Base-by-base conservation (phyloP, 257 asterid genomes). In the Cruciata laevipes region DNA sequence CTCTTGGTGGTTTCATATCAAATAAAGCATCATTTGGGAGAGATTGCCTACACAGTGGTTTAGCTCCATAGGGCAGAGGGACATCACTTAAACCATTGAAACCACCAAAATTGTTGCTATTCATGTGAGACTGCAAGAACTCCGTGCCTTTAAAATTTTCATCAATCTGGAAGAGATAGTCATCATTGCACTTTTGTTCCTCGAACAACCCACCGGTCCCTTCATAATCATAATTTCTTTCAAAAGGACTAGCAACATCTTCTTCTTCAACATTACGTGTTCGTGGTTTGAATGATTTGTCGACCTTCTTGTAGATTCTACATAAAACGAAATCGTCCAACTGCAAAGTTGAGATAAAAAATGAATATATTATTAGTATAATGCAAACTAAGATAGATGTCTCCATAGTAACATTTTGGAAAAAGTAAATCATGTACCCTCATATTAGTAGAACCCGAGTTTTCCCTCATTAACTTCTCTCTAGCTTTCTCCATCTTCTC, bases 301-400 rank as follows among this genome's bases (percentile, higher is more conserved):
- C 66, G 3, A 4, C 12, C 60, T 71, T 75, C 42, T 66, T 27
- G 18, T 76, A 71, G 17, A 76, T 40, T 49, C 73, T 67, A 44
- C 80, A 76, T 0, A 71, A 37, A 16, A 71, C 73, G 49, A 67
- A 71, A 21, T 71, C 47, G n/a, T 76, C 76, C 55, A 76, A 51
- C 80, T 76, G 47, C 66, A 75, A 51, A 10, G 8, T 7, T 11
- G 8, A 69, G 24, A 10, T 23, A 1, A 0, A 52, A 38, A 14
- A 20, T 11, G n/a, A 3, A 17, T 17, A 16, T 3, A 25, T 44
- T 12, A 25, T 44, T 58, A 8, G 17, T 9, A 14, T 24, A 58
- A 24, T 58, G n/a, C 6, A 9, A 58, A 58, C 20, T 9, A 25
- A 58, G 30, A 37, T 7, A 37, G 42, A 37, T 37, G 42, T 37